phyloP scores from a whole-genome alignment of 2,329 filamentous ascomycete species.

The Pseudogymnoascus sp. region DNA sequence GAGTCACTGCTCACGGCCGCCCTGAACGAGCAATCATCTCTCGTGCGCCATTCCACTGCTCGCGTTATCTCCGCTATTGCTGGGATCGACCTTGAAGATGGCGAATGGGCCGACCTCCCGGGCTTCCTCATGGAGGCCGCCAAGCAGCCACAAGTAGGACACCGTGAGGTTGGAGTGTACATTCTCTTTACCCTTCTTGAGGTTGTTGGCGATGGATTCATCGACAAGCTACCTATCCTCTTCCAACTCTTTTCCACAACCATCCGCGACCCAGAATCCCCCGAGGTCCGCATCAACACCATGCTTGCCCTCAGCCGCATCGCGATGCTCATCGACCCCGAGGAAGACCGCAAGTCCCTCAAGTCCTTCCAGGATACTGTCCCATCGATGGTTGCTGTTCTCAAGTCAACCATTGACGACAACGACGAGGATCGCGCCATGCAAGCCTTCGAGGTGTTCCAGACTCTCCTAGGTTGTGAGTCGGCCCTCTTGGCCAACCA shows the following conservation, averaged over 20 bases:
- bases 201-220: constrained; percentile 76
- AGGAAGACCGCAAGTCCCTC: constrained; percentile 71
- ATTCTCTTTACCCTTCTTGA: constrained; percentile 90
- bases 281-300: constrained; percentile 91
- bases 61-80: constrained; percentile 85
- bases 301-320: constrained; percentile 84
- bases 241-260: constrained; percentile 80
- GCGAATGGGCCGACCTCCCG: constrained; percentile 77
- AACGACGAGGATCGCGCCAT: constrained; percentile 82
- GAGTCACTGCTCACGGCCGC: constrained; percentile 78
- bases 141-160: constrained; percentile 64
- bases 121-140: constrained; percentile 73
- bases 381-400: constrained; percentile 80
- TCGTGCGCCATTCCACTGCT: constrained; percentile 79
- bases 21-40: constrained; percentile 67
- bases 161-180: constrained; percentile 87
- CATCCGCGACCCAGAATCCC: constrained; percentile 83
- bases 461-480: constrained; percentile 87
- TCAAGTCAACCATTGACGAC: constrained; percentile 75
- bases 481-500: constrained; percentile 75
- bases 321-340: constrained; percentile 79
- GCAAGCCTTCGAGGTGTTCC: constrained; percentile 93
- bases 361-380: constrained; percentile 72
- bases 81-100: constrained; percentile 77
- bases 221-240: constrained; percentile 71